phyloP scores from a whole-genome alignment of 192 early-diverging fungal genomes.

The Backusella liffmaniae region DNA sequence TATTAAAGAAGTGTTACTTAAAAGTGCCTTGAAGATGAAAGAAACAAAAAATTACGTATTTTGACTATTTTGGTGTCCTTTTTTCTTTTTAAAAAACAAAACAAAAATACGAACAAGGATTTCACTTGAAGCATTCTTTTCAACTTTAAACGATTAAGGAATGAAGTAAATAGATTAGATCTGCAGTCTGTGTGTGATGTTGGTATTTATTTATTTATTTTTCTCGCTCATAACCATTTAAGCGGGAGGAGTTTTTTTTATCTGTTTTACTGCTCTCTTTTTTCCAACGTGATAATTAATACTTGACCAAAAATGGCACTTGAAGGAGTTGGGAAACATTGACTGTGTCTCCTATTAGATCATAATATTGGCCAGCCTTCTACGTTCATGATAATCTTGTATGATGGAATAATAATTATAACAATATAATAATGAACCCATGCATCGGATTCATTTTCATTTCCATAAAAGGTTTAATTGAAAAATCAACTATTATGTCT shows the following conservation, averaged over 20 bases:
- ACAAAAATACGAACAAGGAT: too few species aligned
- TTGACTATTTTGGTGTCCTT: too few species aligned
- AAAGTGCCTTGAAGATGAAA: too few species aligned
- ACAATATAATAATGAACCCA: background rate
- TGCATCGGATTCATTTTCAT: constrained; percentile 10
- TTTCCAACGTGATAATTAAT: background rate
- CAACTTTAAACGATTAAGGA: too few species aligned
- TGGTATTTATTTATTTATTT: background rate
- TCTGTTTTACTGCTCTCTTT: background rate
- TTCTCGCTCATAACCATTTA: background rate
- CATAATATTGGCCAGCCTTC: background rate
- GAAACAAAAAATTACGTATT: too few species aligned
- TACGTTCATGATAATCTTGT: background rate
- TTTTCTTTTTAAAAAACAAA: too few species aligned
- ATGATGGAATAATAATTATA: background rate
- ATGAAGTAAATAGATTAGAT: too few species aligned
- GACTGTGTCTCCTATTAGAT: background rate
- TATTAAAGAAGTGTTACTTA: too few species aligned
- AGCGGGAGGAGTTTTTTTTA: background rate
- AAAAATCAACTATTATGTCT: background rate
- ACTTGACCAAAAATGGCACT: background rate
- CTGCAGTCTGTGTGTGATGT: background rate
- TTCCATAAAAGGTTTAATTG: constrained; percentile 17
- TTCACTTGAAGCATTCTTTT: too few species aligned
- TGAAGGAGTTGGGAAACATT: background rate